Evolutionary conservation across 495 filamentous ascomycete species (phyloP), one percentile per base, ranked within the genome.

Genomic region (Pseudevernia furfuracea): DNA sequence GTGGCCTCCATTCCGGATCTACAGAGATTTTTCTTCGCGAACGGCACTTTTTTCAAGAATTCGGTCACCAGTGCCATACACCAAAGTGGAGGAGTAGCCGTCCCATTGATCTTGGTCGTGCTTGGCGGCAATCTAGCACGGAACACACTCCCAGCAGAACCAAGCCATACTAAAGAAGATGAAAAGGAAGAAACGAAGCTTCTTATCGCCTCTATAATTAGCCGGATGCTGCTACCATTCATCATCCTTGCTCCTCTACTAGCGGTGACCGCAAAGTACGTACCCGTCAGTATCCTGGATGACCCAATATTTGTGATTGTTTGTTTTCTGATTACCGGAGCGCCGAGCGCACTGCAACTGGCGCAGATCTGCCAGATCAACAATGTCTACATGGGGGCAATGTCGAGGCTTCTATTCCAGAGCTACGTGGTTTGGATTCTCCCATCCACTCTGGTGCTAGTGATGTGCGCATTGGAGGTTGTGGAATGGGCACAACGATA

Each of bases 361-460:
- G 92, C 95, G 10, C 94, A 98, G 77, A 98, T 98, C 65, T 98
- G 94, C 77, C 95, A 97, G 79, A 90, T 97, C 75, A 98, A 98
- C 74, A 89, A 87, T 63, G 95, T 97, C 17, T 98, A 90, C 73
- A 90, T 97, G 76, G 84, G 86, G 34, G 89, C 92, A 41, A 97
- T 98, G 91, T 88, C 90, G 34, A 91, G 85, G 72, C 79, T 98
- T 55, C 76, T 97, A 25, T 96, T 97, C 82, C 92, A 96, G 81
- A 96, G 93, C 77, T 98, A 98, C 70, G 94, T 98, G 28, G 85
- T 96, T 65, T 96, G 91, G 89, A 97, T 98, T 65, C 84, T 98
- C 28, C 94, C 94, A 8, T 96, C 91, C 17, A 98, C 94, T 2
- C 81, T 98, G 34, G 71, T 92, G 44, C 83, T 97, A 25, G 94